Evolutionary conservation across 352 stramenopile species (phyloP).

Genomic region (Globisporangium apiculatum): DNA sequence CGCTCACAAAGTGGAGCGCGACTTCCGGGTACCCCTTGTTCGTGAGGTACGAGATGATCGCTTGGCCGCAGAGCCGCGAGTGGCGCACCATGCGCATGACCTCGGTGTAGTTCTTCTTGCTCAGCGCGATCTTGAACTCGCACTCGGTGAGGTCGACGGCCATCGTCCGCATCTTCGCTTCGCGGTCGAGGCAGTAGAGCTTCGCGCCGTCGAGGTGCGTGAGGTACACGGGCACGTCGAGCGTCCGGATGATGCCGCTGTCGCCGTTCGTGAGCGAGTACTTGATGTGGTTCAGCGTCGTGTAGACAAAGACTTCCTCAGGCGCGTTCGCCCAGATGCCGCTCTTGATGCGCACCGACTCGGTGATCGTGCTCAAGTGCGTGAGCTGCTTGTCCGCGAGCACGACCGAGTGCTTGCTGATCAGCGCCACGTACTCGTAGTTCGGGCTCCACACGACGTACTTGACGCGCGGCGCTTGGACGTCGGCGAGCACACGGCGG

Average conservation of each 20-base stretch:
- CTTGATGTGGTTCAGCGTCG: constrained; percentile 95
- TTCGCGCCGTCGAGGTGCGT: constrained; percentile 93
- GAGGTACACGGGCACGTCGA: constrained; percentile 97
- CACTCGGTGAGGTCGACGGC: constrained; percentile 98
- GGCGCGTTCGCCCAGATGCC: constrained; percentile 89
- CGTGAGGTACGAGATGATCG: constrained; percentile 99
- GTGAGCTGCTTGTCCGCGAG: constrained; percentile 97
- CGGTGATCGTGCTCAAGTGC: constrained; percentile 95
- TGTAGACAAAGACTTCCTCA: constrained; percentile 97
- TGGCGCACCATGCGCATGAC: constrained; percentile 99
- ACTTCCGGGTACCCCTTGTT: constrained; percentile 99
- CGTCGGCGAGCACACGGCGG: constrained; percentile 93
- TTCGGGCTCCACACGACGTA: constrained; percentile 97
- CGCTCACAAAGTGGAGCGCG: constrained; percentile 98
- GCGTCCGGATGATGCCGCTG: constrained; percentile 96
- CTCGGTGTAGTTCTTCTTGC: constrained; percentile 94
- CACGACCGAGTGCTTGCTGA: constrained; percentile 97
- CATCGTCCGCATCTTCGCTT: constrained; percentile 95
- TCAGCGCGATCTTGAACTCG: constrained; percentile 96
- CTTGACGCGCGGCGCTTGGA: constrained; percentile 96
- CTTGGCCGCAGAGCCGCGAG: constrained; percentile 94
- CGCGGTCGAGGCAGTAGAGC: constrained; percentile 95
- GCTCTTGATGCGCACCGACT: constrained; percentile 96
- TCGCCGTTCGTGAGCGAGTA: constrained; percentile 92
- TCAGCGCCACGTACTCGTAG: constrained; percentile 94